Percentiles rank a stretch among this genome's conserved stretches.
Evolutionary conservation across 2,329 filamentous ascomycete genomes (phyloP).

Genomic region (Colletotrichum sp.): DNA sequence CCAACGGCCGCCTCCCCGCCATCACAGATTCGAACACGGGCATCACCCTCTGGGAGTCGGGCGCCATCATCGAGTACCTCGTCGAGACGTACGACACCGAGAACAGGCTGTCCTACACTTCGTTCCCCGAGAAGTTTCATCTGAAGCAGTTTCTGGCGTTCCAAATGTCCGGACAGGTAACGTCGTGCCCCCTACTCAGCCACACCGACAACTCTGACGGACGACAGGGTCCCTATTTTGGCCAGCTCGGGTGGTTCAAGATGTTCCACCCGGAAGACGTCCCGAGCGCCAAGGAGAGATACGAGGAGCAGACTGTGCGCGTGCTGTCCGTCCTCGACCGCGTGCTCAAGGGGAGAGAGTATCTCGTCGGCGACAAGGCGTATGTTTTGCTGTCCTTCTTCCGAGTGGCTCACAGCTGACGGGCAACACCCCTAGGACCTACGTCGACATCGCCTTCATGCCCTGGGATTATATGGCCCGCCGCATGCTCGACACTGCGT

Average conservation of each 20-base stretch:
- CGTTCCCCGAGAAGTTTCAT: conserved; percentile 30
- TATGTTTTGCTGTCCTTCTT: conserved; percentile 20
- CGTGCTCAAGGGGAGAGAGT: conserved; percentile 36
- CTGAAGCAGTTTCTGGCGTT: conserved; percentile 5
- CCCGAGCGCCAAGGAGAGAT: conserved; percentile 33
- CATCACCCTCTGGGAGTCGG: conserved; percentile 33
- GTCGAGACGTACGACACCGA: conserved; percentile 32
- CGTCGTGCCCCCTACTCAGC: no score
- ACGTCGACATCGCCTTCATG: conserved; percentile 38
- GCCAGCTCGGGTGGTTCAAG: conserved; percentile 43
- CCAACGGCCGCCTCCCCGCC: conserved; percentile 38
- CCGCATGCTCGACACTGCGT: conserved; percentile 21
- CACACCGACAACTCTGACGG: neutral
- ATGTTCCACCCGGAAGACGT: conserved; percentile 29
- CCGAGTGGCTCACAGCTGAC: neutral
- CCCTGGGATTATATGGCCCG: conserved; percentile 28
- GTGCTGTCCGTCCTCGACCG: conserved; percentile 35
- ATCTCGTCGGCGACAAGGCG: conserved; percentile 38
- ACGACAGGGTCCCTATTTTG: conserved; percentile 47
- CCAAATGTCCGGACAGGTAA: conserved; percentile 14
- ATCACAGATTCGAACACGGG: conserved; percentile 38
- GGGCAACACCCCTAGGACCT: conserved; percentile 21
- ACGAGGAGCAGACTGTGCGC: conserved; percentile 31
- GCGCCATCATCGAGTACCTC: conserved; percentile 35
- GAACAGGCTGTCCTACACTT: conserved; percentile 28